phyloP scores from a whole-genome alignment of 2,329 filamentous ascomycete genomes.

The Colletotrichum navitas region DNA sequence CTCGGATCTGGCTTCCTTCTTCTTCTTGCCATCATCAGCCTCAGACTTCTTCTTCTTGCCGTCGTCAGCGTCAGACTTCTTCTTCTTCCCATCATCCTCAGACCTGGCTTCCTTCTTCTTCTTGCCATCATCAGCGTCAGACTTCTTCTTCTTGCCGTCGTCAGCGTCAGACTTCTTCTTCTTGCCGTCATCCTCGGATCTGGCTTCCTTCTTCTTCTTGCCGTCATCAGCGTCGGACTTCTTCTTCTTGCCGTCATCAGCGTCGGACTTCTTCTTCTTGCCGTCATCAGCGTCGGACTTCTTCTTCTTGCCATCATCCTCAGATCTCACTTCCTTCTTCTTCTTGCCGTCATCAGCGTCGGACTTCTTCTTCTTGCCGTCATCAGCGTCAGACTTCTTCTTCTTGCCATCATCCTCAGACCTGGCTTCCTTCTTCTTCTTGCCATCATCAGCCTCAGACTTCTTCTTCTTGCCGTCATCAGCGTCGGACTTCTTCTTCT shows the following conservation, averaged over 20 bases:
- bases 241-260: no score
- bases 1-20: background rate
- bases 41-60: no score
- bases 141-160: background rate
- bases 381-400: background rate
- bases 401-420: no score
- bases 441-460: no score
- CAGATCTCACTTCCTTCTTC: no score
- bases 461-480: no score
- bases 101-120: background rate
- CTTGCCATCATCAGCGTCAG: background rate
- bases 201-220: background rate
- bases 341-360: background rate
- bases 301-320: background rate
- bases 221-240: no score
- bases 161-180: background rate
- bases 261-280: no score
- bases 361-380: background rate
- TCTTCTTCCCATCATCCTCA: background rate
- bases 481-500: no score
- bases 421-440: no score
- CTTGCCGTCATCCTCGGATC: no score
- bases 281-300: no score
- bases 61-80: background rate
- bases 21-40: background rate